phyloP scores from a whole-genome alignment of 164 flowering plant genomes.

The Liriodendron chinense region DNA sequence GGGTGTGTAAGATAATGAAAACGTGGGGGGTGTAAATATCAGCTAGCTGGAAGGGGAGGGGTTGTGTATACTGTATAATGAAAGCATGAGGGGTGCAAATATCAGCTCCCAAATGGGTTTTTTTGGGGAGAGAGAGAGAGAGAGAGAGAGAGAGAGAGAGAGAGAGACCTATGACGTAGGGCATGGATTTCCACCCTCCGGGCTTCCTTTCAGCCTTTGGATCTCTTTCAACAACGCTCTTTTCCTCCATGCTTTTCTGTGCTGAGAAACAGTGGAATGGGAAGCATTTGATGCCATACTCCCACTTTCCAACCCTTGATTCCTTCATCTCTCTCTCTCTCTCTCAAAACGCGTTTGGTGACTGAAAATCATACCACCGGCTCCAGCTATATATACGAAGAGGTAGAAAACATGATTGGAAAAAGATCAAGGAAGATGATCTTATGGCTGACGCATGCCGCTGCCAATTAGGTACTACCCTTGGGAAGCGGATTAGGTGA shows the following conservation, averaged over 20 bases:
- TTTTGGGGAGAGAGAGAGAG: neutral
- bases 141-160: constrained; percentile 4
- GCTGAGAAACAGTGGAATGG: neutral
- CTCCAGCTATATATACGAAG: too few species aligned
- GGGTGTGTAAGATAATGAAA: too few species aligned
- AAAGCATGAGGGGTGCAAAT: too few species aligned
- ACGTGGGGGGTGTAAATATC: too few species aligned
- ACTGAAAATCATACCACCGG: too few species aligned
- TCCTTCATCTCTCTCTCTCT: constrained; percentile 6
- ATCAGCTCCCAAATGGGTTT: too few species aligned
- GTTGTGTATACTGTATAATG: too few species aligned
- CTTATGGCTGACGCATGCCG: constrained; percentile 2
- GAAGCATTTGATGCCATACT: constrained; percentile 13
- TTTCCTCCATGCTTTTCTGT: neutral
- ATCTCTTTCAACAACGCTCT: neutral
- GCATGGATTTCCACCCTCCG: constrained; percentile 47
- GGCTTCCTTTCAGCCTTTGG: constrained; percentile 19
- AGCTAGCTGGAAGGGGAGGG: too few species aligned
- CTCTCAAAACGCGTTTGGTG: neutral
- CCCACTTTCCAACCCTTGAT: neutral
- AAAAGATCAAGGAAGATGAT: neutral
- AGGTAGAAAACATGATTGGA: too few species aligned
- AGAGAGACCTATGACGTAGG: constrained; percentile 30
- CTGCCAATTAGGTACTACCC: too few species aligned
- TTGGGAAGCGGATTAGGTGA: too few species aligned